Base-by-base conservation (phyloP, 2,329 filamentous ascomycete species). In the Colletotrichum lentis region DNA sequence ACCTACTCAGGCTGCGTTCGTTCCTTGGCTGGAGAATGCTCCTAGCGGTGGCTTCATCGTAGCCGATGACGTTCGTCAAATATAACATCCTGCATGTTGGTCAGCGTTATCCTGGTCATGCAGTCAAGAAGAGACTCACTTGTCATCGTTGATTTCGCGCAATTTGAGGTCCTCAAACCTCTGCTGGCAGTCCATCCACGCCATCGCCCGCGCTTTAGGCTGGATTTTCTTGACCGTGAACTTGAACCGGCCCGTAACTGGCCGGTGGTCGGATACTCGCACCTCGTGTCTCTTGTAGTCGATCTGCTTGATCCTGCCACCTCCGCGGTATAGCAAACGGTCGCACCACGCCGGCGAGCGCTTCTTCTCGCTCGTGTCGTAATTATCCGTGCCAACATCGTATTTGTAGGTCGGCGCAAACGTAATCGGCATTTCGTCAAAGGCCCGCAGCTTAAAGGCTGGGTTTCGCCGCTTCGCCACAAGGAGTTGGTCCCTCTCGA, bases 391-490 rank as follows among this genome's bases (percentile, higher is more conserved):
- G 18, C 94, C 94, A 0, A 98, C 93, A 73, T 99, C 96, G 77
- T 99, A 99, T 78, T 99, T 99, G 84, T 99, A 99, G 0, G 96
- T 99, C 0, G 96, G 96, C 8, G 93, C 90, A 77, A 99, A 99
- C 0, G 89, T 91, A 74, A 99, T 97, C 0, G 91, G 92, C 63
- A 91, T 85, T 79, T 99, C 96, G n/a, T 91, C 89, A 77, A 99
- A 98, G 0, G 93, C 91, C 22, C 94, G 90, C 5, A 99, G 85
- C 35, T 92, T 88, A 81, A 98, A 97, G 0, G 90, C 92, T 0
- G 95, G 94, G 73, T 97, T 97, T 73, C 93, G 92, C 59, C 94
- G 91, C 64, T 92, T 88, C 14, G 94, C 95, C 0, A 97, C 91
- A 2, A 98, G 88, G 5, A 99, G 85, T 77, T 99, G 96, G 75